phyloP scores from a whole-genome alignment of 2,329 filamentous ascomycete genomes.

The Aspergillus fumigatiaffinis region DNA sequence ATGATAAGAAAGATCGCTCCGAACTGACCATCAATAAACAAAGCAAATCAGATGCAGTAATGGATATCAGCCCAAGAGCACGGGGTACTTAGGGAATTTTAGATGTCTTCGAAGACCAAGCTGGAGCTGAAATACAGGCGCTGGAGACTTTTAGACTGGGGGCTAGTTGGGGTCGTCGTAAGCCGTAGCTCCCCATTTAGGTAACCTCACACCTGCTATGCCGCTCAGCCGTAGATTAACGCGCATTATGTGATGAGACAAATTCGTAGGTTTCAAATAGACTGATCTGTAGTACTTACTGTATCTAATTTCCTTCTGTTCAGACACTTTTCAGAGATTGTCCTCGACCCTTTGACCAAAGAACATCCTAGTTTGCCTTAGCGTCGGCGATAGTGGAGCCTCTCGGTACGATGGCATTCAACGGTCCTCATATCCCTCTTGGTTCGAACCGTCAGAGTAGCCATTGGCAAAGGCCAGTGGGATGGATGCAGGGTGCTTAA shows the following conservation, averaged over 20 bases:
- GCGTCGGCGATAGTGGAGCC: slow-evolving; percentile 10
- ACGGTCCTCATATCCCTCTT: slow-evolving; percentile 4
- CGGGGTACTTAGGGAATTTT: background rate
- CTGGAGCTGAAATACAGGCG: background rate
- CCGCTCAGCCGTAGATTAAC: background rate
- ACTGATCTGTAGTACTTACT: background rate
- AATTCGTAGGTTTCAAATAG: background rate
- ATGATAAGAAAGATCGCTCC: too few species aligned
- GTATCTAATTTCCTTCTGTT: background rate
- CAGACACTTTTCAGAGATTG: background rate
- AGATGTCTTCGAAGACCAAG: background rate
- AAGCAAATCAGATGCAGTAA: too few species aligned
- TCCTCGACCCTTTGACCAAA: background rate
- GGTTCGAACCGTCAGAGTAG: background rate
- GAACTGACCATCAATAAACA: too few species aligned
- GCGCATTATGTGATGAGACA: background rate
- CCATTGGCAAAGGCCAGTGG: slow-evolving; percentile 15
- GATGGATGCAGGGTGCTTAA: slow-evolving; percentile 25
- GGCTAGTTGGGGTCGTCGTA: background rate
- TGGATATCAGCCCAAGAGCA: background rate
- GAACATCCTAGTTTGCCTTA: slow-evolving; percentile 13
- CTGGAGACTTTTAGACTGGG: background rate
- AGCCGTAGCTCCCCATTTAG: background rate
- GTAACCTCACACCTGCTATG: background rate
- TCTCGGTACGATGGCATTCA: slow-evolving; percentile 15